Base-by-base conservation (phyloP, 1,284 basidiomycete species). In the Somion occarium region DNA sequence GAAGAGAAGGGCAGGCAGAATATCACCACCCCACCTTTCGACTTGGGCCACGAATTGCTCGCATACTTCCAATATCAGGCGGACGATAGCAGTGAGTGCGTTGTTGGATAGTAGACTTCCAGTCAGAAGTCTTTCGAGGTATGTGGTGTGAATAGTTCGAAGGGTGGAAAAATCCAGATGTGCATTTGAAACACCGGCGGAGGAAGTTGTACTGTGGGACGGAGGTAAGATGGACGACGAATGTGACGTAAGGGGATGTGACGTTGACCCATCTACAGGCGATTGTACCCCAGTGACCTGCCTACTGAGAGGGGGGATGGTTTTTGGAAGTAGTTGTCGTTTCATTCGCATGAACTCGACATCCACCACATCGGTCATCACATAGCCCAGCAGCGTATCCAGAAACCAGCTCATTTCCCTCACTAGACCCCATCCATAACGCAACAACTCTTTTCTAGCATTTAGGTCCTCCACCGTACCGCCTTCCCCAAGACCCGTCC, bases 1-100 rank as follows among this genome's bases (percentile, higher is more conserved):
- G 55, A 83, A 84, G 38, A 94, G 69, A 39, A 94, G 72, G 0
- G 86, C 88, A 9, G 93, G 93, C 1, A 95, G 71, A 2, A 95
- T 82, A 62, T 95, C 91, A 0, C 91, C 93, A n/a, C 90, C 90
- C 93, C 93, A 96, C 44, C 91, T 72, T 67, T 94, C 92, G 0
- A 94, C 80, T 53, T 91, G 80, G 5, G 83, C 89, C 13, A 86
- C 87, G 61, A 96, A 92, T 5, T 83, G 77, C 63, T 91, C 89
- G 64, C 91, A 95, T 2, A 85, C 74, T 56, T 91, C 88, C 47
- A 95, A 73, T 49, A 94, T 83, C 39, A 82, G 75, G 12, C 84
- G 80, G 26, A 93, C 72, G 41, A 84, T 79, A 1, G 78, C 67
- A 4, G 84, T 82, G 13, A 91, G 69, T 1, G 76, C 70, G 0